Percentiles rank a stretch among this genome's conserved stretches.
phyloP scores from a whole-genome alignment of 2,329 filamentous ascomycete genomes.

The Sporothrix mexicana region DNA sequence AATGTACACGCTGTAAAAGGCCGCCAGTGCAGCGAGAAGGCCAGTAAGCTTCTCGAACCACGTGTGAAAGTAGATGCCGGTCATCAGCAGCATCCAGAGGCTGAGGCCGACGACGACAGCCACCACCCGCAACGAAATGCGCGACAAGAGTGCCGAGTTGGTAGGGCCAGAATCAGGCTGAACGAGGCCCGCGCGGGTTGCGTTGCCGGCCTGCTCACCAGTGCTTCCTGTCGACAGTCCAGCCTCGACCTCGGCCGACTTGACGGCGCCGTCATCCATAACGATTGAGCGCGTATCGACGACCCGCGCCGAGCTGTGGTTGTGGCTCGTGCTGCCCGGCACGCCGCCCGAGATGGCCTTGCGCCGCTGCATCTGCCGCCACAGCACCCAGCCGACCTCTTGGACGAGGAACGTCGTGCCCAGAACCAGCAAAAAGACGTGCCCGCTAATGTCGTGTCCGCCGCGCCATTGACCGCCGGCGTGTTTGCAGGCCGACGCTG shows the following conservation, averaged over 20 bases:
- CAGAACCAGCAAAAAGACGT: slow-evolving; percentile 89
- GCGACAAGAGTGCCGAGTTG: slow-evolving; percentile 21
- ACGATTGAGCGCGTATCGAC: slow-evolving; percentile 69
- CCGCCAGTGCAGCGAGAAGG: slow-evolving; percentile 54
- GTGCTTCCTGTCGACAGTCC: slow-evolving; percentile 30
- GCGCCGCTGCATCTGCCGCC: slow-evolving; percentile 46
- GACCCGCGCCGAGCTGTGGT: slow-evolving; percentile 37
- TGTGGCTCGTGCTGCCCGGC: slow-evolving; percentile 40
- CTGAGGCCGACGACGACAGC: slow-evolving; percentile 71
- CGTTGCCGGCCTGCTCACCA: neutral
- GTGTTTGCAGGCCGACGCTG: slow-evolving; percentile 79
- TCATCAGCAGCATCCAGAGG: slow-evolving; percentile 98
- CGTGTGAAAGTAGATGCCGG: slow-evolving; percentile 96
- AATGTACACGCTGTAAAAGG: slow-evolving; percentile 58
- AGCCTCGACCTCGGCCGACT: slow-evolving; percentile 60
- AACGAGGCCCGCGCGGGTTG: slow-evolving; percentile 39
- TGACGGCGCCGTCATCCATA: slow-evolving; percentile 69
- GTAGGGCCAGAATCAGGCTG: neutral
- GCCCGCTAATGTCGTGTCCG: slow-evolving; percentile 95
- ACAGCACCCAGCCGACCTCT: slow-evolving; percentile 70
- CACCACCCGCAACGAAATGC: slow-evolving; percentile 53
- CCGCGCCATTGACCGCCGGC: slow-evolving; percentile 85
- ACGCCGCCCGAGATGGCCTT: neutral
- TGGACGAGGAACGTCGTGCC: slow-evolving; percentile 81
- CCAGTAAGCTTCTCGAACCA: slow-evolving; percentile 88